phyloP scores from a whole-genome alignment of 805 yeast species.

The Deakozyma indianensis region DNA sequence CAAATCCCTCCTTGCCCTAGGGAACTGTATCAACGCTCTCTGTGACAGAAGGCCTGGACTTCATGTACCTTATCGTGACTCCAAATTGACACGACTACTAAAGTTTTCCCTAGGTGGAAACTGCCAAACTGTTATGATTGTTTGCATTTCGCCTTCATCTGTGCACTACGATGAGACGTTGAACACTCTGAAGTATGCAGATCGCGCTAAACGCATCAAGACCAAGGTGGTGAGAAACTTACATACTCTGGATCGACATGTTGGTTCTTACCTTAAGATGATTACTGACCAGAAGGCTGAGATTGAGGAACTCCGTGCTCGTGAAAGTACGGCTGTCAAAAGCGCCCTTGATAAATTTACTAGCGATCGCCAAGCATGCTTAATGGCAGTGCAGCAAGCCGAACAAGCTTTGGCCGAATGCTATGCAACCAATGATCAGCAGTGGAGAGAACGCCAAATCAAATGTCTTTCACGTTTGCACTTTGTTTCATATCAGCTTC shows the following conservation, averaged over 20 bases:
- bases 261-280: constrained; percentile 71
- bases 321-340: not conserved
- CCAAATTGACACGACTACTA: constrained; percentile 72
- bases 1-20: constrained; percentile 73
- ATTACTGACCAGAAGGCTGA: constrained; percentile 68
- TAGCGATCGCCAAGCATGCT: not conserved
- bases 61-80: constrained; percentile 85
- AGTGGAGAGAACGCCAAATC: not conserved
- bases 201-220: constrained; percentile 80
- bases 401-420: not conserved
- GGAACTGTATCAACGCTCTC: constrained; percentile 86
- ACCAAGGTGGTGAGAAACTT: constrained; percentile 65
- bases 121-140: constrained; percentile 92
- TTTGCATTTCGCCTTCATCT: constrained; percentile 79
- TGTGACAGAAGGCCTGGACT: constrained; percentile 53
- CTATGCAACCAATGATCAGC: not conserved
- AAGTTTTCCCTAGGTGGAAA: constrained; percentile 88
- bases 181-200: constrained; percentile 82
- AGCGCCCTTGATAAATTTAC: not conserved
- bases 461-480: not conserved
- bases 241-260: constrained; percentile 66
- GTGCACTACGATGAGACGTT: constrained; percentile 85
- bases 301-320: constrained; percentile 27
- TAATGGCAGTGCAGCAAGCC: not conserved
- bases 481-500: not conserved